Conservation (phyloP, 345 rosid genomes). For the Eucalyptus sideroxylon region DNA sequence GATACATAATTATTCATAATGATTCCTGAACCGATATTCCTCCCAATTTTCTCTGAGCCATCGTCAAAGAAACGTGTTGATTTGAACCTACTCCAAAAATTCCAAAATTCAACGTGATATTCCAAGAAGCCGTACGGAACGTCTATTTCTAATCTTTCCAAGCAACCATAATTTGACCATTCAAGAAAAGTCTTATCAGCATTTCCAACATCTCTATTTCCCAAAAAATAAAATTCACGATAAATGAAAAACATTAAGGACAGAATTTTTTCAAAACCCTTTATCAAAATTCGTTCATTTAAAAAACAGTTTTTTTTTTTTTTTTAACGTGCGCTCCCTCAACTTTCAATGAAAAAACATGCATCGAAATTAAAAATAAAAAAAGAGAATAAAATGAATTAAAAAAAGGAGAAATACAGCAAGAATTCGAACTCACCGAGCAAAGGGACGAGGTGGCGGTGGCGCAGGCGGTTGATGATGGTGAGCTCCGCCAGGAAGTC, state of each 20-base stretch:
- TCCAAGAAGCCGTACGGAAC: background rate
- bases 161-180: background rate
- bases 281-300: background rate
- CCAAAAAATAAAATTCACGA: background rate
- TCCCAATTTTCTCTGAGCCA: background rate
- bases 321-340: background rate
- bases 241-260: background rate
- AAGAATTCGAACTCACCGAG: slow-evolving; percentile 14
- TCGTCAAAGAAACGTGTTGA: background rate
- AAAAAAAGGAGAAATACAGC: background rate
- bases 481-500: slow-evolving; percentile 53
- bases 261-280: background rate
- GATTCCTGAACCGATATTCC: background rate
- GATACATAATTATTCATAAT: background rate
- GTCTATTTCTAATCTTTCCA: background rate
- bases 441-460: slow-evolving; percentile 41
- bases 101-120: background rate
- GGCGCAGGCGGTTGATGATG: slow-evolving; percentile 50
- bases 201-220: background rate
- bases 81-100: background rate
- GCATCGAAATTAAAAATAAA: background rate
- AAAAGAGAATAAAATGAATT: background rate
- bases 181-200: background rate
- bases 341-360: background rate
- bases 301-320: background rate